Evolutionary conservation across 2,329 filamentous ascomycete species (phyloP).

Genomic region (Verticillium nubilum): DNA sequence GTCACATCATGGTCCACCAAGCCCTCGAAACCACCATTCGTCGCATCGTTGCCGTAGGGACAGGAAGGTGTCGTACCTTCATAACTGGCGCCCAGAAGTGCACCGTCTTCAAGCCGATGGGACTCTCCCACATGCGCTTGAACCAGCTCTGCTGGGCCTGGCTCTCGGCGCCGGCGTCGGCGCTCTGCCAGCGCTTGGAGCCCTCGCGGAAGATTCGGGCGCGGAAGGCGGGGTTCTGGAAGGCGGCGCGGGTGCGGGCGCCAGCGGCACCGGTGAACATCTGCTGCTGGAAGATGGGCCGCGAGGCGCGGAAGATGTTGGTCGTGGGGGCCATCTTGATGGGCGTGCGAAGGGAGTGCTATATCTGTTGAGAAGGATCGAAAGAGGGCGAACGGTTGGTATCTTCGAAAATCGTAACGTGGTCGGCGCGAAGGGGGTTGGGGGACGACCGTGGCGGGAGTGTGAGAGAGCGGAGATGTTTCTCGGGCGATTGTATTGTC

Average conservation of each 20-base stretch:
- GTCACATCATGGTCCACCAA: too few species aligned
- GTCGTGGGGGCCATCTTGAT: conserved; percentile 38
- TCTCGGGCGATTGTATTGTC: background rate
- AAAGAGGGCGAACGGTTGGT: background rate
- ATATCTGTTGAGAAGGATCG: background rate
- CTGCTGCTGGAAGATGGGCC: conserved; percentile 51
- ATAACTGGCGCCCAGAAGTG: conserved; percentile 99
- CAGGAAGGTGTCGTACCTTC: conserved; percentile 59
- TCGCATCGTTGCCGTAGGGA: too few species aligned
- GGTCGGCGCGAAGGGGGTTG: background rate
- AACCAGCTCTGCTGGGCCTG: conserved; percentile 51
- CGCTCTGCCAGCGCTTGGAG: conserved; percentile 65
- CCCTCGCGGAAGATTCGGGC: conserved; percentile 35
- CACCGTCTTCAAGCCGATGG: conserved; percentile 82
- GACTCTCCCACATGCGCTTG: conserved; percentile 78
- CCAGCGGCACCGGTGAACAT: conserved; percentile 44
- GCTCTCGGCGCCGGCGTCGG: conserved; percentile 44
- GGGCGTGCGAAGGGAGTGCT: background rate
- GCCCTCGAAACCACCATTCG: too few species aligned
- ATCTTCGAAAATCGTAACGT: background rate
- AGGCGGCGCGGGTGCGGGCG: conserved; percentile 49
- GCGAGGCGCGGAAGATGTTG: conserved; percentile 47
- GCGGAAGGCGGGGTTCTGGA: conserved; percentile 37
- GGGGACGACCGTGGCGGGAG: background rate
- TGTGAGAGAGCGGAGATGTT: conserved; percentile 6